Evolutionary conservation across 1,284 basidiomycete genomes (phyloP), one percentile per base, ranked within the genome.

Genomic region (Tylopilus sp.): DNA sequence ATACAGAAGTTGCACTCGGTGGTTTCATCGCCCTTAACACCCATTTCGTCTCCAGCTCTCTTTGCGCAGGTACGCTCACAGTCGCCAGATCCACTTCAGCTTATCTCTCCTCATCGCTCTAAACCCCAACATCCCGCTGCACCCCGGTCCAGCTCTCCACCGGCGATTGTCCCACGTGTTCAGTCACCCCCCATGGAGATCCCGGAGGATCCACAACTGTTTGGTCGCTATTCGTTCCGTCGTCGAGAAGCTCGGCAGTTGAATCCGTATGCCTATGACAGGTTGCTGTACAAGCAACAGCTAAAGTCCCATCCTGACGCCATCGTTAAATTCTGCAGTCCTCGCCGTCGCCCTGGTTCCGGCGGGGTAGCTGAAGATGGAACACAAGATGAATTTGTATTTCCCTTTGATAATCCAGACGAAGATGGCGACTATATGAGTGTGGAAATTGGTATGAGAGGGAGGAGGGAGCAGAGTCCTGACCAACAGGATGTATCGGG

Each of bases 231-330:
- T 59, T 66, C 76, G 2, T 64, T 83, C 41, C 78, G 82, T 29
- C 61, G 58, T 44, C 75, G 82, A 35, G 66, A 74, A 38, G 63
- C 73, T 31, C 69, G 73, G 39, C 82, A 84, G 57, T 52, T 79
- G 21, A 74, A 73, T 33, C 82, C 82, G 4, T 84, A 80, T 54
- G 70, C 71, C 6, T 71, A 73, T 29, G 82, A 84, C 47, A 68
- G 74, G 42, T 46, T 70, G 14, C 39, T 66, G 39, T 84, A 84
- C 60, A 73, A 75, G 45, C 61, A 63, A 14, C 70, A 73, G 31
- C 60, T 85, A 47, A 69, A 68, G 31, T 53, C 62, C 5, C 73
- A 73, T 52, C 82, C 81, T 7, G 82, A 84, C 24, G 82, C 82
- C 4, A 77, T 84, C 36, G 71, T 84, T 36, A 78, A 75, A 46